Evolutionary conservation across 2,329 filamentous ascomycete species (phyloP).

Genomic region (Fonsecaea erecta): DNA sequence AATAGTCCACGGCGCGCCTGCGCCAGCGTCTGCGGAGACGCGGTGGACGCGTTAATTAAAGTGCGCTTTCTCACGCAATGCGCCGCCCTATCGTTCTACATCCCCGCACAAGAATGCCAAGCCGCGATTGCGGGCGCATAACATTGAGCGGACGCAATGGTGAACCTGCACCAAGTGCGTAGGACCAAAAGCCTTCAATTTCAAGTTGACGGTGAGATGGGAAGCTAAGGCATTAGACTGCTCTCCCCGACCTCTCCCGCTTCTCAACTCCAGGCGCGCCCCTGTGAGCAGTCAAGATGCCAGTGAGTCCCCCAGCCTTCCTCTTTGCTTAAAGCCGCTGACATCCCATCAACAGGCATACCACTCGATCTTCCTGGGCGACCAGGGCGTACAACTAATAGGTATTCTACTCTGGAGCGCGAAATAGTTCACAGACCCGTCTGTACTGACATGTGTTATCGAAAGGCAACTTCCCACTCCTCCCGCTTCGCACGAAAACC

Average conservation of each 20-base stretch:
- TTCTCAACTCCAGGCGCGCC: background rate
- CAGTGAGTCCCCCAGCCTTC: constrained; percentile 6
- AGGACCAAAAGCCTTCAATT: background rate
- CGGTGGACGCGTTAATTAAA: constrained; percentile 25
- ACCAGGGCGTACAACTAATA: constrained; percentile 70
- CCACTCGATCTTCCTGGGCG: constrained; percentile 93
- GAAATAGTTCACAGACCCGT: background rate
- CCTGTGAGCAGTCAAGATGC: constrained; percentile 11
- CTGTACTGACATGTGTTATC: background rate
- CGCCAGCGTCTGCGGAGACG: constrained; percentile 5
- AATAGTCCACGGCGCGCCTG: constrained; percentile 6
- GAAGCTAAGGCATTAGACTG: background rate
- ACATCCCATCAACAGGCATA: constrained; percentile 69
- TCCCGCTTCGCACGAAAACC: constrained; percentile 91
- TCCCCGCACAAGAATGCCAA: background rate
- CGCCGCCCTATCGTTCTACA: background rate
- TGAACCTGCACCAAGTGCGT: background rate
- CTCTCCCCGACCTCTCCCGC: background rate
- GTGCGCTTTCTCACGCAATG: background rate
- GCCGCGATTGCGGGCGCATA: background rate
- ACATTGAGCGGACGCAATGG: background rate
- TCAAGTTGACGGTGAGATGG: background rate
- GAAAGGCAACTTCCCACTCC: constrained; percentile 86
- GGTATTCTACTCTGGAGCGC: constrained; percentile 47
- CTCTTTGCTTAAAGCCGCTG: background rate